Evolutionary conservation across 768 basidiomycete genomes (phyloP).

Genomic region (Lentinula sp.): DNA sequence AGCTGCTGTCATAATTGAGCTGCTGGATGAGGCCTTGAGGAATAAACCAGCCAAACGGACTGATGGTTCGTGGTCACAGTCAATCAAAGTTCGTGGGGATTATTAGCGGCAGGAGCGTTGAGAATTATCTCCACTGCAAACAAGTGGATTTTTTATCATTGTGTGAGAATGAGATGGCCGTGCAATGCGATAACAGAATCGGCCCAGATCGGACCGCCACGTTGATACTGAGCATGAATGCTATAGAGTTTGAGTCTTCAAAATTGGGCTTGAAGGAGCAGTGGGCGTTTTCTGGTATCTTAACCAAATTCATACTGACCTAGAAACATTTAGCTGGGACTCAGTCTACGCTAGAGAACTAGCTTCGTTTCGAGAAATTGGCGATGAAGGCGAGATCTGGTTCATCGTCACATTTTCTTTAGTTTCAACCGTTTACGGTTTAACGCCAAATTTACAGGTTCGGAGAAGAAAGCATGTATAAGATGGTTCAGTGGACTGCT

Average conservation of each 20-base stretch:
- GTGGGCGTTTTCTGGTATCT: conserved; percentile 32
- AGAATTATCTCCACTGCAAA: too few relatives aligned
- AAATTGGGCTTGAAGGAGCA: conserved; percentile 76
- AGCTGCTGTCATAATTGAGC: too few relatives aligned
- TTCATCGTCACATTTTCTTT: conserved; percentile 22
- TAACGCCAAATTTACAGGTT: conserved; percentile 48
- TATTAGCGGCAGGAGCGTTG: too few relatives aligned
- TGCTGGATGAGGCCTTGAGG: too few relatives aligned
- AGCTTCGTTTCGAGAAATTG: conserved; percentile 65
- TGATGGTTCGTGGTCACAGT: too few relatives aligned
- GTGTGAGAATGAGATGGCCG: too few relatives aligned
- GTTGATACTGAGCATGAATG: background rate
- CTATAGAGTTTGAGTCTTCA: conserved; percentile 54
- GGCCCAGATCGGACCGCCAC: too few relatives aligned
- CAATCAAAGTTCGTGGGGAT: too few relatives aligned
- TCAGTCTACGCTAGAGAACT: conserved; percentile 67
- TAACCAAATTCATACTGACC: background rate
- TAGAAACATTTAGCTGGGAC: conserved; percentile 59
- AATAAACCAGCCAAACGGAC: too few relatives aligned
- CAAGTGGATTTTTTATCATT: too few relatives aligned
- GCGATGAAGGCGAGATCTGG: conserved; percentile 87
- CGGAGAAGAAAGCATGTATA: conserved; percentile 66
- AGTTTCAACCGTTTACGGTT: background rate
- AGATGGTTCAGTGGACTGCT: conserved; percentile 73
- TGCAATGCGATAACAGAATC: too few relatives aligned